phyloP scores from a whole-genome alignment of 208 protist species.

The Leishmania tarentolae region DNA sequence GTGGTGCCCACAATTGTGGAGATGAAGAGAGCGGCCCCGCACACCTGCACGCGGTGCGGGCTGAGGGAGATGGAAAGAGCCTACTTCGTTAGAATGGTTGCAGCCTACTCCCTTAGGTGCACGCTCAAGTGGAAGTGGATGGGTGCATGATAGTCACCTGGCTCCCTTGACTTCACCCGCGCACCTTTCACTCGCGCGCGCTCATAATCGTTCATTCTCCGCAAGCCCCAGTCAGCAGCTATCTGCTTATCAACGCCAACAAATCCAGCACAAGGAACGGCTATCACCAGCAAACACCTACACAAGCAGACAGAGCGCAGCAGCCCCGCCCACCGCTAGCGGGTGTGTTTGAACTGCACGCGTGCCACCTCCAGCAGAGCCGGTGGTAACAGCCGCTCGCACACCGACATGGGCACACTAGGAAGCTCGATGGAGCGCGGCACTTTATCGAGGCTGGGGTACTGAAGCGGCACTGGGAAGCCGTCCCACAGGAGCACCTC shows the following conservation, averaged over 20 bases:
- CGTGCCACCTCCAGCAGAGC: slow-evolving; percentile 37
- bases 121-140: background rate
- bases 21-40: background rate
- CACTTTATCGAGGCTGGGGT: slow-evolving; percentile 13
- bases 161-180: background rate
- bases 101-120: background rate
- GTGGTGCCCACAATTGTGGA: background rate
- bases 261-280: background rate
- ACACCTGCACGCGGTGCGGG: background rate
- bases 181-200: background rate
- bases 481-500: slow-evolving; percentile 25
- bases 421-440: slow-evolving; percentile 29
- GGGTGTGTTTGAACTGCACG: slow-evolving; percentile 20
- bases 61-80: background rate
- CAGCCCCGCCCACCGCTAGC: background rate
- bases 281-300: background rate
- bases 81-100: background rate
- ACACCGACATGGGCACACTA: slow-evolving; percentile 42
- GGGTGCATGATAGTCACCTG: background rate
- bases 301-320: background rate
- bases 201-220: background rate
- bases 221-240: background rate
- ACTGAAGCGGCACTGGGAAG: slow-evolving; percentile 34
- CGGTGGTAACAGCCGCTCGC: slow-evolving; percentile 52
- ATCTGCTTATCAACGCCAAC: background rate